These are phyloP conservation scores for Maudiozyma saulgeensis DNA, from an alignment of 805 yeast species.

Conservation along the genomic window DNA sequence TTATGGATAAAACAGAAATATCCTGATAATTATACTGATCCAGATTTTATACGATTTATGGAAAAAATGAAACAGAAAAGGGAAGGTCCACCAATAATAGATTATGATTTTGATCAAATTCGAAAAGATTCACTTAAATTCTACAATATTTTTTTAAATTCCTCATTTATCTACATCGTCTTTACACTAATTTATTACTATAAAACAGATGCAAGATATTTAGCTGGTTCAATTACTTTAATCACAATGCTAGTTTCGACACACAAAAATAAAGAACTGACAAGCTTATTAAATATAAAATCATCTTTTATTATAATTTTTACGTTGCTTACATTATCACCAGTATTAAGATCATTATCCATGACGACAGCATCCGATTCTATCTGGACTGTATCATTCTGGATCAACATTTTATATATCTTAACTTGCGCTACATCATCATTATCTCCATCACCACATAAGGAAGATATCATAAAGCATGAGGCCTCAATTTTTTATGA, in stretches of 20 bases:
- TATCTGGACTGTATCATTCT: conserved; percentile 82
- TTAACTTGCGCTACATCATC: conserved; percentile 12
- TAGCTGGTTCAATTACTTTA: conserved; percentile 6
- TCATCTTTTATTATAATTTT: conserved; percentile 62
- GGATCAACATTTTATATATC: conserved; percentile 65
- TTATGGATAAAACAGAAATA: conserved; percentile 78
- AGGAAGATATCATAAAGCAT: not conserved
- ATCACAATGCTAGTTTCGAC: not conserved
- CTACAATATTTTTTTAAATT: conserved; percentile 38
- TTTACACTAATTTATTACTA: conserved; percentile 34
- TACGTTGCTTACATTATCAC: conserved; percentile 69
- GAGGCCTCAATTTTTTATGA: conserved; percentile 1
- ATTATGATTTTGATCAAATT: conserved; percentile 12
- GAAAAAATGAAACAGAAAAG: conserved; percentile 9
- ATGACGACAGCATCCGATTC: conserved; percentile 87
- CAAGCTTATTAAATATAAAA: conserved; percentile 35
- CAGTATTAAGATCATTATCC: conserved; percentile 81
- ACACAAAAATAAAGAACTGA: not conserved
- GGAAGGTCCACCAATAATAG: conserved; percentile 13
- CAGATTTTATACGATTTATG: conserved; percentile 45
- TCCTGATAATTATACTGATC: conserved; percentile 87
- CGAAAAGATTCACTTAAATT: conserved; percentile 19
- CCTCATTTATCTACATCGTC: conserved; percentile 55
- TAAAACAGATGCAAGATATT: conserved; percentile 14
- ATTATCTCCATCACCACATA: conserved; percentile 2